These are phyloP conservation scores for Vitis labrusca DNA, from an alignment of 164 flowering plant species.

Conservation along the genomic window DNA sequence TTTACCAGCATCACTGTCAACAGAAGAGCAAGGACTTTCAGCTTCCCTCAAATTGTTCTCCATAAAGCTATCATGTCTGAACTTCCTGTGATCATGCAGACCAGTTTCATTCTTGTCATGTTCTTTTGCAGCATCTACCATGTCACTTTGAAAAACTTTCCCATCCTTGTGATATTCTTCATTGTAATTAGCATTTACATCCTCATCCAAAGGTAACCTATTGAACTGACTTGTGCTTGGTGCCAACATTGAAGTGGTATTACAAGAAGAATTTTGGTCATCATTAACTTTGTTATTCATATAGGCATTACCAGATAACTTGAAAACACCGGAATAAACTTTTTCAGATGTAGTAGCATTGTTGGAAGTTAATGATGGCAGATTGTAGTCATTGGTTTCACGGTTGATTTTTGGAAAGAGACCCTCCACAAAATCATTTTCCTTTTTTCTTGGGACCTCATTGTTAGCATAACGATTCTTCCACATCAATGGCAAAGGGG, in stretches of 20 bases:
- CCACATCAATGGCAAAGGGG: constrained; percentile 74
- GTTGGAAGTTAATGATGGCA: constrained; percentile 43
- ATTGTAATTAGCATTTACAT: constrained; percentile 8
- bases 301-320: constrained; percentile 22
- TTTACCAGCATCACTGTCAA: constrained; percentile 36
- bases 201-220: constrained; percentile 22
- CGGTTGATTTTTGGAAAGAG: constrained; percentile 43
- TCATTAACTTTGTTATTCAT: constrained; percentile 17
- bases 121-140: constrained; percentile 21
- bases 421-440: constrained; percentile 58
- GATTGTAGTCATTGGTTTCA: constrained; percentile 38
- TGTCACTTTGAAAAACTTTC: constrained; percentile 25
- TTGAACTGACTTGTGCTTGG: constrained; percentile 20
- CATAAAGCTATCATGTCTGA: constrained; percentile 40
- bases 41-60: constrained; percentile 33
- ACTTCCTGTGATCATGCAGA: constrained; percentile 35
- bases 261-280: constrained; percentile 13
- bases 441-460: constrained; percentile 73
- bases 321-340: constrained; percentile 28
- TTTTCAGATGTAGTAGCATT: constrained; percentile 43
- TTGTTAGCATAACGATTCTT: constrained; percentile 72
- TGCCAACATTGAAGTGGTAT: constrained; percentile 18
- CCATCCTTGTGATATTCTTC: constrained; percentile 24
- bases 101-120: constrained; percentile 23
- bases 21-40: constrained; percentile 36